Evolutionary conservation across 108 stramenopile genomes (phyloP), one percentile per base, ranked within the genome.

Genomic region (Craspedostauros australis): DNA sequence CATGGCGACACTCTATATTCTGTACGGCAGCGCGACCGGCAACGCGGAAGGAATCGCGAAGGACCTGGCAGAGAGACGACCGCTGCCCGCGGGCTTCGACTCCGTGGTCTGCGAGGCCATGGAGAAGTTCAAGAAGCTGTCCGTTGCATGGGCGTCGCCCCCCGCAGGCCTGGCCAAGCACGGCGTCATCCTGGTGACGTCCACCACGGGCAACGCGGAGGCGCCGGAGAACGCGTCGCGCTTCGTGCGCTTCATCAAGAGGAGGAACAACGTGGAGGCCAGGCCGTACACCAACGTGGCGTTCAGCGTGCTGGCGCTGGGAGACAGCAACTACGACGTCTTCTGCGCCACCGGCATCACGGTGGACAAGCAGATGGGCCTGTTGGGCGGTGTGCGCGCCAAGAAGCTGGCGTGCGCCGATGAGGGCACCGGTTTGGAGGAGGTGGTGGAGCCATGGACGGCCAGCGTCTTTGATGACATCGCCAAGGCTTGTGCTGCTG

Each of bases 191-290:
- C 29, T 88, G 16, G 72, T 94, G 6, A 66, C 69, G 15, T 91
- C 88, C 44, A 96, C 95, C 1, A 93, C 95, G 1, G 95, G 95
- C 1, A 94, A 96, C 46, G 95, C 91, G 16, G 95, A 96, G 53
- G 58, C 88, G 0, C 95, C 95, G 22, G 93, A 94, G 57, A 94
- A 93, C 42, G 79, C 82, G 3, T 48, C 57, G 27, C 76, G 84
- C 4, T 94, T 93, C 50, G 64, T 81, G 21, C 82, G 94, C 0
- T 84, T 55, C 44, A 5, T 88, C 21, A 88, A 86, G 41, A 59
- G 71, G 4, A 52, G 53, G 18, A 77, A 82, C 45, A 67, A 66
- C 11, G 41, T 72, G 0, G 42, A 39, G 12, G 22, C 47, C 1
- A 24, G 44, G 31, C 66, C 86, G 6, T 73, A 93, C 52, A 26